Conservation (phyloP, 495 filamentous ascomycete genomes). For the Achaetomiella virescens region DNA sequence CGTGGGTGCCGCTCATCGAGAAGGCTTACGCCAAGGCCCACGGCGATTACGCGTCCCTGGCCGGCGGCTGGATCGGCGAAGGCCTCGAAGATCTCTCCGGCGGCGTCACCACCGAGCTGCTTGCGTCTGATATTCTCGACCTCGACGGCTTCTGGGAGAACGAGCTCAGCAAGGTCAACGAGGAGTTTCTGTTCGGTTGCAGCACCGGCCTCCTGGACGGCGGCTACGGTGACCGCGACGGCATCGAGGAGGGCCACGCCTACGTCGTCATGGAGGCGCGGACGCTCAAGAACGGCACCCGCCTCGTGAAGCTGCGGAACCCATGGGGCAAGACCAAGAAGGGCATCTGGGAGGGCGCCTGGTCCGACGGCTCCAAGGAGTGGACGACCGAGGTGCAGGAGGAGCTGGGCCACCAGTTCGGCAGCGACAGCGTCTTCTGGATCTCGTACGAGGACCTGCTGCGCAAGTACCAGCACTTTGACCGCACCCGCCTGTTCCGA, state of each 20-base stretch:
- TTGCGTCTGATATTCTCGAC: constrained; percentile 82
- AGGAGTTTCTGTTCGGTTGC: constrained; percentile 86
- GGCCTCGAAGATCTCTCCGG: constrained; percentile 90
- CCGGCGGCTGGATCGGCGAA: constrained; percentile 83
- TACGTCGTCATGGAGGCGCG: constrained; percentile 84
- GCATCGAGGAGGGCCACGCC: constrained; percentile 76
- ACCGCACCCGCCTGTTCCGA: constrained; percentile 85
- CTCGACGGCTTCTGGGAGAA: constrained; percentile 83
- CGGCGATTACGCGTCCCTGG: constrained; percentile 71
- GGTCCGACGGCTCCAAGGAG: constrained; percentile 89
- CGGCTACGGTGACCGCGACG: constrained; percentile 62
- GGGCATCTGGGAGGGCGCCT: constrained; percentile 77
- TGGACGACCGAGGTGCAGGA: constrained; percentile 87
- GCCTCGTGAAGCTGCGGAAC: constrained; percentile 54
- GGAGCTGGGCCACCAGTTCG: constrained; percentile 78
- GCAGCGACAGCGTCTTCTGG: constrained; percentile 77
- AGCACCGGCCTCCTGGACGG: constrained; percentile 59
- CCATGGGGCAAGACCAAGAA: constrained; percentile 70
- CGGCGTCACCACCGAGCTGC: constrained; percentile 79
- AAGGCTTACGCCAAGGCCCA: constrained; percentile 97
- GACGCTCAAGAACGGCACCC: constrained; percentile 42
- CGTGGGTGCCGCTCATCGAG: constrained; percentile 87
- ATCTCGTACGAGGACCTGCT: constrained; percentile 76
- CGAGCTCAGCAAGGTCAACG: constrained; percentile 79
- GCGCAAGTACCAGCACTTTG: constrained; percentile 75